Evolutionary conservation across 805 yeast genomes (phyloP).

Genomic region (Wickerhamomyces bovis): DNA sequence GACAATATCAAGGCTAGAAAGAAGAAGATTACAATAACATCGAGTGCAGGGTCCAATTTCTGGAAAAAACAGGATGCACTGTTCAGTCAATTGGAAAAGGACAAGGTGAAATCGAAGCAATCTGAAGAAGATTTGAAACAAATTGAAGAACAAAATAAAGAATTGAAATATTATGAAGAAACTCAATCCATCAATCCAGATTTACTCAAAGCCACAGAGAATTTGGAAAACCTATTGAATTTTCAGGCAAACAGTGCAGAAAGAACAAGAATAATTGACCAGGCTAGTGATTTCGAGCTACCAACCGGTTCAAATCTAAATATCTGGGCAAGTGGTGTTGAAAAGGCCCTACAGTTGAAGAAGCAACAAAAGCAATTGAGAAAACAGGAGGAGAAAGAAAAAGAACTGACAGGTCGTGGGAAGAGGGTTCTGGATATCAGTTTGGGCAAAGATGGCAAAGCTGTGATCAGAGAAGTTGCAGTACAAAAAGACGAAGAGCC

Average conservation of each 20-base stretch:
- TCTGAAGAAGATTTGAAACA: slow-evolving; percentile 20
- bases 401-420: slow-evolving; percentile 64
- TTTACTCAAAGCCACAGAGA: slow-evolving; percentile 59
- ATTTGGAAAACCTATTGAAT: slow-evolving; percentile 65
- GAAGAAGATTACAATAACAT: slow-evolving; percentile 47
- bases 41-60: slow-evolving; percentile 58
- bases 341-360: slow-evolving; percentile 81
- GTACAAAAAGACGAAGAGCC: slow-evolving; percentile 26
- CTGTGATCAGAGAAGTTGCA: slow-evolving; percentile 38
- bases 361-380: slow-evolving; percentile 74
- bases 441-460: slow-evolving; percentile 72
- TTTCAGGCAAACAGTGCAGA: slow-evolving; percentile 86
- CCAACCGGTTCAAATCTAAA: slow-evolving; percentile 46
- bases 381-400: slow-evolving; percentile 53
- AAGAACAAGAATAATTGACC: slow-evolving; percentile 87
- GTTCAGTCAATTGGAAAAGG: slow-evolving; percentile 53
- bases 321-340: slow-evolving; percentile 79
- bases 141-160: slow-evolving; percentile 35
- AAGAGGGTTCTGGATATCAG: slow-evolving; percentile 71
- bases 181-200: slow-evolving; percentile 47
- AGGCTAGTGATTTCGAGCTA: slow-evolving; percentile 81
- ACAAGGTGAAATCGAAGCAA: slow-evolving; percentile 31
- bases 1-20: slow-evolving; percentile 30
- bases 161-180: slow-evolving; percentile 37
- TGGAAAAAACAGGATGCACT: slow-evolving; percentile 65